Conservation (phyloP, 441 rosid species). For the Cnidoscolus chayamansa region DNA sequence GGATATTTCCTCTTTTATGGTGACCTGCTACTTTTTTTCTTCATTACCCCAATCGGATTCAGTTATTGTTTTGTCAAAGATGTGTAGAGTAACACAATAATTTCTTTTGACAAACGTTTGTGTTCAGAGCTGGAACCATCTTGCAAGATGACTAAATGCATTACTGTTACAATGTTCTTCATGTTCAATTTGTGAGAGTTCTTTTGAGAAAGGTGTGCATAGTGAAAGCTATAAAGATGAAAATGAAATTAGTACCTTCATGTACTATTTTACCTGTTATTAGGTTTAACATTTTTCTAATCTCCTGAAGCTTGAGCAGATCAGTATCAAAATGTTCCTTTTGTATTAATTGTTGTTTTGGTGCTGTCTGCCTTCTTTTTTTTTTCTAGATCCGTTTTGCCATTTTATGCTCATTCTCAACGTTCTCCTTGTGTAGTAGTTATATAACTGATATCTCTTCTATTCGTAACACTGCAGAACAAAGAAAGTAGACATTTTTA, state of each 20-base stretch:
- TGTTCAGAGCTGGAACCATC: background rate
- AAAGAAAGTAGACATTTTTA: constrained; percentile 77
- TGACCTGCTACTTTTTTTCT: background rate
- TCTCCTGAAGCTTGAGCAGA: background rate
- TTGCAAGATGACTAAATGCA: background rate
- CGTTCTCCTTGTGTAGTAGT: background rate
- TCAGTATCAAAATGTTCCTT: background rate
- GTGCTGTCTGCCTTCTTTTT: background rate
- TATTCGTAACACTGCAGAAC: constrained; percentile 53
- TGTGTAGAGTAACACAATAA: background rate
- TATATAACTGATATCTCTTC: constrained; percentile 17
- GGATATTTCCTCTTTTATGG: background rate
- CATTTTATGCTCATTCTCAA: background rate
- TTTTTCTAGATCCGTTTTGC: background rate
- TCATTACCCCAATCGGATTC: background rate
- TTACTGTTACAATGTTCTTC: background rate
- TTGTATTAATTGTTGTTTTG: background rate
- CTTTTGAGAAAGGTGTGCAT: background rate
- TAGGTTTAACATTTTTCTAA: background rate
- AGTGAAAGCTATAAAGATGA: background rate
- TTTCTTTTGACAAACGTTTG: background rate
- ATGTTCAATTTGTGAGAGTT: background rate
- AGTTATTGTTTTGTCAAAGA: background rate
- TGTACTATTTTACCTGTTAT: background rate
- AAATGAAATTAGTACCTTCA: background rate